Base-by-base conservation (phyloP, 192 early-diverging fungal genomes). In the Dissophora ornata region DNA sequence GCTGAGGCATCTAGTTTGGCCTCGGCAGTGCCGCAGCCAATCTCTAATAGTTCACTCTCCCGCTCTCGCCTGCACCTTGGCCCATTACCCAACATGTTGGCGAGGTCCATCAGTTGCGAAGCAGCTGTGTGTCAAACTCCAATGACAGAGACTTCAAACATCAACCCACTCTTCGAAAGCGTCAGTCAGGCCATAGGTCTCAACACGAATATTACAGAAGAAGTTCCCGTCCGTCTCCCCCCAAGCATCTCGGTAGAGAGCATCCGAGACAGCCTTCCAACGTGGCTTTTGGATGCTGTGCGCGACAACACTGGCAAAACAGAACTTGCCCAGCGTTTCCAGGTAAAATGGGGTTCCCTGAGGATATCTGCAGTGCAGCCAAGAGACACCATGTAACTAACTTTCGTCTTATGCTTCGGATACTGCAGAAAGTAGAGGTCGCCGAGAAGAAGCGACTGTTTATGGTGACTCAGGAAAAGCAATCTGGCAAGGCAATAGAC, bases 361-460 rank as follows among this genome's bases (percentile, higher is more conserved):
- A n/a, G n/a, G n/a, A n/a, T n/a, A n/a, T n/a, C n/a, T n/a, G n/a
- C n/a, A n/a, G n/a, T n/a, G n/a, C n/a, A n/a, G n/a, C n/a, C n/a
- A n/a, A n/a, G n/a, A n/a, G n/a, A n/a, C n/a, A n/a, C n/a, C n/a
- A n/a, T n/a, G n/a, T n/a, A n/a, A n/a, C n/a, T n/a, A n/a, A n/a
- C n/a, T n/a, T n/a, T n/a, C n/a, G n/a, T n/a, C 12, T 38, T 38
- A 38, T 38, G 36, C 36, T 38, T n/a, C n/a, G n/a, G n/a, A n/a
- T n/a, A n/a, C n/a, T n/a, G n/a, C 50, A 85, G 79, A 82, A 81
- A 69, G 78, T 92, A 18, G 91, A 92, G 57, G 68, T 81, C 6
- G 79, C 71, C 16, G 94, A 95, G 79, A 86, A 86, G 52, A 82
- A 71, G 42, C 82, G 93, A 13, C 62, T 95, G 58, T 88, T 88